Conservation (phyloP, 2,329 filamentous ascomycete genomes). For the Hymenoscyphus fructigenus region DNA sequence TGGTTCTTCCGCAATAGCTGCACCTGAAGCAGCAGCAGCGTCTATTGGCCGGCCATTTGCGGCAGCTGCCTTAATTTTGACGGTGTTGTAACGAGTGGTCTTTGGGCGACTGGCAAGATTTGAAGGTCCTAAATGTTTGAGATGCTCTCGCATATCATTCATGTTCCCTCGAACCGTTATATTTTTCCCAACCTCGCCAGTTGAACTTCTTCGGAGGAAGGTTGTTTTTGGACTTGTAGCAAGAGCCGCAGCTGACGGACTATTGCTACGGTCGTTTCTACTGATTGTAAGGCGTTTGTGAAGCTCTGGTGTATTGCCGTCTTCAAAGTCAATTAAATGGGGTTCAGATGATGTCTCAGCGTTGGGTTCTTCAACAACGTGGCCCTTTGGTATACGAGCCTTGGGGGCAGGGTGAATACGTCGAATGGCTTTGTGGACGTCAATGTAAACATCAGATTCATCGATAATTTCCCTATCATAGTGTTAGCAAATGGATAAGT, state of each 20-base stretch:
- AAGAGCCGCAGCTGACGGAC: slow-evolving; percentile 19
- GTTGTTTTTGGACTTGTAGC: slow-evolving; percentile 46
- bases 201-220: slow-evolving; percentile 58
- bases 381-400: slow-evolving; percentile 61
- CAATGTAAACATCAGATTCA: slow-evolving; percentile 96
- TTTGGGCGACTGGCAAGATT: slow-evolving; percentile 66
- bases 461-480: slow-evolving; percentile 88
- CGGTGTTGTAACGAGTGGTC: slow-evolving; percentile 59
- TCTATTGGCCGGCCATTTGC: slow-evolving; percentile 26
- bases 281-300: slow-evolving; percentile 20
- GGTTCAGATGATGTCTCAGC: slow-evolving; percentile 36
- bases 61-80: slow-evolving; percentile 61
- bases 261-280: slow-evolving; percentile 19
- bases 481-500: slow-evolving; percentile 28
- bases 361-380: slow-evolving; percentile 48
- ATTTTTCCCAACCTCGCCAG: slow-evolving; percentile 53
- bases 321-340: slow-evolving; percentile 46
- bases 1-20: slow-evolving; percentile 39
- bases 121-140: slow-evolving; percentile 65
- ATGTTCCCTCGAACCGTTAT: slow-evolving; percentile 60
- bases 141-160: slow-evolving; percentile 61
- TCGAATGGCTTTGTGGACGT: slow-evolving; percentile 96
- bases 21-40: slow-evolving; percentile 37
- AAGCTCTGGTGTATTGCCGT: slow-evolving; percentile 31
- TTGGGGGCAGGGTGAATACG: slow-evolving; percentile 63